Percentiles rank a stretch among this genome's conserved stretches.
phyloP scores from a whole-genome alignment of 495 filamentous ascomycete species.

The Haplographium delicatum region DNA sequence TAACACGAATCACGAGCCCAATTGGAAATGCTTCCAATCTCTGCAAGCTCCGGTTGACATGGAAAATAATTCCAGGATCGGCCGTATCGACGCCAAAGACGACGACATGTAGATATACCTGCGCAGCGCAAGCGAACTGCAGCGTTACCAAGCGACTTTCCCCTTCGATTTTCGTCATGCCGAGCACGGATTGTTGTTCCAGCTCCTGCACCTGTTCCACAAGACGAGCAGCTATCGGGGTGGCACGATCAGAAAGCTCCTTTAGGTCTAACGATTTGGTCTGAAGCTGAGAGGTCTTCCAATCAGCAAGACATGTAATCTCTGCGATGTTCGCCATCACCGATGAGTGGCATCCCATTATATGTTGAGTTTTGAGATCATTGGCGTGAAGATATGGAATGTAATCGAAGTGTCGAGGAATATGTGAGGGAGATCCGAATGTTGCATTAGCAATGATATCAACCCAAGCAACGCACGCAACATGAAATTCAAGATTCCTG shows the following conservation, averaged over 20 bases:
- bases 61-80: background rate
- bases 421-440: background rate
- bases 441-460: background rate
- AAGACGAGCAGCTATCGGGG: background rate
- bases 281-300: background rate
- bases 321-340: background rate
- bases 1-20: background rate
- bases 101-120: background rate
- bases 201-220: background rate
- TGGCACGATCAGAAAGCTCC: background rate
- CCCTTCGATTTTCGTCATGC: background rate
- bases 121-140: background rate
- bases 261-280: background rate
- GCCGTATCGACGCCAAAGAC: background rate
- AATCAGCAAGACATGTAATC: background rate
- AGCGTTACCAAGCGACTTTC: background rate
- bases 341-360: background rate
- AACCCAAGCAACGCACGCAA: background rate
- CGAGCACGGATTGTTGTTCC: background rate
- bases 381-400: background rate
- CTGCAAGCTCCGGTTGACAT: background rate
- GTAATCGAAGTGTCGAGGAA: background rate
- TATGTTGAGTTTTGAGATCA: background rate
- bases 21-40: background rate
- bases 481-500: background rate